Evolutionary conservation across 306 rosid genomes (phyloP), one percentile per base, ranked within the genome.

Genomic region (Cicer judaicum): DNA sequence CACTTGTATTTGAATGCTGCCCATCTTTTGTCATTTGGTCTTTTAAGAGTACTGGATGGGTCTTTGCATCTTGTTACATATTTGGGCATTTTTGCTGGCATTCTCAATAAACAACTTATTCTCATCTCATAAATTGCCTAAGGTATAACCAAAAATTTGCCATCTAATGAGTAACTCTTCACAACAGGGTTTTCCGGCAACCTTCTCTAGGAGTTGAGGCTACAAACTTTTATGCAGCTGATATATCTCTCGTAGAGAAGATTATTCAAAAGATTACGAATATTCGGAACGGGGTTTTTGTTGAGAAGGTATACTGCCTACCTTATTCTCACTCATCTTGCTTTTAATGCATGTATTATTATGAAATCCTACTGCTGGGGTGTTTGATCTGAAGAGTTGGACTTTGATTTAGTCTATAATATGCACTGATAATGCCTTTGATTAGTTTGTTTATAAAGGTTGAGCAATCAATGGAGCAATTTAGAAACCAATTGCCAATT

Each of bases 261-360:
- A 50, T 64, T 64, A 64, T 64, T 64, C 70, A 10, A 15, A 41
- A 64, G 52, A 1, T 41, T 64, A 38, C 15, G 2, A 64, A n/a
- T 41, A 41, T 10, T 41, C 41, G 70, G 38, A 15, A 40, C 16
- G 70, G 38, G 5, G 38, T 64, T 64, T 14, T 64, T 64, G 70
- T 64, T 16, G 52, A 64, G 14, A 15, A 64, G 52, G 70, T 64
- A 29, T 29, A 4, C 36, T 29, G 2, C 36, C 36, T 29, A 29
- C 36, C 36, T 4, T 4, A 29, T 29, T 29, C 36, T 29, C 36
- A 3, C 36, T 0, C 36, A 4, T 29, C 36, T 29, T 29, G 36
- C 36, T 29, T 29, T 29, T 29, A 29, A 29, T 29, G 36, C 36
- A 3, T 29, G 5, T 29, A 29, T 29, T 29, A 29, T 29, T 5